Evolutionary conservation across 768 basidiomycete species (phyloP), one percentile per base, ranked within the genome.

Genomic region (Trametes maxima): DNA sequence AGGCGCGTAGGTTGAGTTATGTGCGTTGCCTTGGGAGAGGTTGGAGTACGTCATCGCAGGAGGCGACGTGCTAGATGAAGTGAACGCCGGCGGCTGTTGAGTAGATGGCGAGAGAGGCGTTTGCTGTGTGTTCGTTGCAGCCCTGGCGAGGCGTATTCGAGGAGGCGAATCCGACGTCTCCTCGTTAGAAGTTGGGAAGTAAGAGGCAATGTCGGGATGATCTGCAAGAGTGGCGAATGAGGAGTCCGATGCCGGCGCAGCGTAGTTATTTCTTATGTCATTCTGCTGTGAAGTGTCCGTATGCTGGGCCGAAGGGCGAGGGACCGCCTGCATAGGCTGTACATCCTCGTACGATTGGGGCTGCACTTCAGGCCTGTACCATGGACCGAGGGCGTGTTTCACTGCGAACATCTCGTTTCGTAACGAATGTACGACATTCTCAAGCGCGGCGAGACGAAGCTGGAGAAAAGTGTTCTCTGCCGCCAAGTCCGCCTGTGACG

Each of bases 391-490:
- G 5, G 81, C 83, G n/a, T 67, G 73, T 68, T 81, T 84, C 35
- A 85, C 77, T 8, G 74, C 73, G 11, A 77, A 75, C 69, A 92
- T 76, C 62, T 94, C 90, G 40, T 77, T 79, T 51, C 78, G 79
- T 68, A 85, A 75, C 5, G 72, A 71, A 33, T 80, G 78, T 22
- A 88, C 69, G 2, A 79, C 73, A 16, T 79, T 79, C 68, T 92
- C 90, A 21, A 91, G 73, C 0, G 79, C 77, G 13, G 84, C 81
- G 10, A 90, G 75, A 35, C 81, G 80, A 62, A 81, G 79, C 25
- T 84, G 82, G 17, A 94, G 79, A 10, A 84, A 59, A 17, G 80
- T 74, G 67, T 94, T 94, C 69, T 94, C 89, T 57, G 85, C 79
- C 40, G 77, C 76, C 3, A 92, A 75, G 25, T 55, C 57, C 2